These are phyloP conservation scores for Fusarium stilboides DNA, from an alignment of 2,329 filamentous ascomycete genomes.

Conservation along the genomic window DNA sequence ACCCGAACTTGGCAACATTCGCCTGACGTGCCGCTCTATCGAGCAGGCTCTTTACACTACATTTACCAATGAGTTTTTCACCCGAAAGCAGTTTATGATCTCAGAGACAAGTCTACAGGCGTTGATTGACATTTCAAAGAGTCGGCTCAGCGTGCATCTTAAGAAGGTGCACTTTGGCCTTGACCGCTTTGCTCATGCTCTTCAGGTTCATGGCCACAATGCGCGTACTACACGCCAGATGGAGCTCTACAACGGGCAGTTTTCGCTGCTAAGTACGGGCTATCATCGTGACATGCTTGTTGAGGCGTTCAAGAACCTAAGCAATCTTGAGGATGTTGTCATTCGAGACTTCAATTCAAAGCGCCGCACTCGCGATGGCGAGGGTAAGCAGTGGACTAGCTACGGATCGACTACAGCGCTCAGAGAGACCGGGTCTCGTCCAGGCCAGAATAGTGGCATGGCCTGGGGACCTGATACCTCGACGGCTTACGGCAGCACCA, in stretches of 20 bases:
- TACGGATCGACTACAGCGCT: slow-evolving; percentile 64
- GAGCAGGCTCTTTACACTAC: slow-evolving; percentile 68
- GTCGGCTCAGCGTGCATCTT: slow-evolving; percentile 58
- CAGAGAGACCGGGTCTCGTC: slow-evolving; percentile 53
- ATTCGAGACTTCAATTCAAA: slow-evolving; percentile 71
- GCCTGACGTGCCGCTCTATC: slow-evolving; percentile 68
- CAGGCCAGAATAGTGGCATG: slow-evolving; percentile 23
- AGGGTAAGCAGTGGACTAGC: slow-evolving; percentile 63
- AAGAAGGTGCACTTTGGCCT: slow-evolving; percentile 55
- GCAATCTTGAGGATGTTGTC: slow-evolving; percentile 69
- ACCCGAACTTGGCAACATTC: slow-evolving; percentile 67
- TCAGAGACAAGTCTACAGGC: slow-evolving; percentile 69
- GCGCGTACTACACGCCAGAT: slow-evolving; percentile 31
- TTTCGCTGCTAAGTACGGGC: slow-evolving; percentile 60
- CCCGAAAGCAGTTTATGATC: slow-evolving; percentile 76
- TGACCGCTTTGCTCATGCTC: slow-evolving; percentile 43
- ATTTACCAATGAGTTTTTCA: slow-evolving; percentile 76
- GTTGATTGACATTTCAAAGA: slow-evolving; percentile 68
- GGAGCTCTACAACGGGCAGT: slow-evolving; percentile 43
- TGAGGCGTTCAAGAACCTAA: slow-evolving; percentile 69
- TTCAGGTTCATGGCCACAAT: slow-evolving; percentile 19
- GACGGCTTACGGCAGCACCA: slow-evolving; percentile 49
- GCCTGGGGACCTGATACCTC: slow-evolving; percentile 9
- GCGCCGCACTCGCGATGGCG: slow-evolving; percentile 65
- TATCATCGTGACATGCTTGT: slow-evolving; percentile 67